Evolutionary conservation across 345 rosid genomes (phyloP), one percentile per base, ranked within the genome.

Genomic region (Odontarrhena argentea): DNA sequence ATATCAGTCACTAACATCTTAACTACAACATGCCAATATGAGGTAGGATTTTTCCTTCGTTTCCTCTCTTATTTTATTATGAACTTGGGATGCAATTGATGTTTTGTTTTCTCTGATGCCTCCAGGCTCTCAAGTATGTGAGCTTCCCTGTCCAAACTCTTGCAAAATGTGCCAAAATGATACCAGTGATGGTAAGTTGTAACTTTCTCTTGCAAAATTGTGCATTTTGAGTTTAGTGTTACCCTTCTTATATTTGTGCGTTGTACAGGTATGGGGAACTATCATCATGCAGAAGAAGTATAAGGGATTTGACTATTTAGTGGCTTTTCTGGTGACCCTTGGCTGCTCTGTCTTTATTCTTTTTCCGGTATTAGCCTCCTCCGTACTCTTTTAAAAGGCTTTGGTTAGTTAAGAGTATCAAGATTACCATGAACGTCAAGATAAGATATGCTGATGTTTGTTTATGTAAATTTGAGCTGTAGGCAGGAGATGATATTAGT

Each of bases 101-200:
- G 13, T 3, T 36, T 36, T 45, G 28, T 22, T 25, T 65, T 56
- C 74, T 42, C 48, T 76, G 50, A 53, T 59, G 52, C 67, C 45
- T 76, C 42, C 75, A 88, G 96, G 97, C 97, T 66, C 91, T 91
- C 68, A 91, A 88, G 74, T 91, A 88, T 79, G 96, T 91, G 50
- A 91, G 96, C 72, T 91, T 88, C 74, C 94, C 96, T 0, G 87
- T 91, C 71, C 96, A 86, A 80, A 91, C 96, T 28, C 87, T 91
- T 69, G 96, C 97, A 12, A 91, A 91, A 77, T 88, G 96, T 76
- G 96, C 97, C 32, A 91, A 91, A 75, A 91, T 91, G 97, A 91
- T 91, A 68, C 97, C 96, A 52, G 96, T 91, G 34, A 88, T 91
- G 97, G 97, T 91, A 72, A 75, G 91, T 55, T 52, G 25, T 22